Conservation (phyloP, 495 filamentous ascomycete genomes). For the Penicillium paradoxum region DNA sequence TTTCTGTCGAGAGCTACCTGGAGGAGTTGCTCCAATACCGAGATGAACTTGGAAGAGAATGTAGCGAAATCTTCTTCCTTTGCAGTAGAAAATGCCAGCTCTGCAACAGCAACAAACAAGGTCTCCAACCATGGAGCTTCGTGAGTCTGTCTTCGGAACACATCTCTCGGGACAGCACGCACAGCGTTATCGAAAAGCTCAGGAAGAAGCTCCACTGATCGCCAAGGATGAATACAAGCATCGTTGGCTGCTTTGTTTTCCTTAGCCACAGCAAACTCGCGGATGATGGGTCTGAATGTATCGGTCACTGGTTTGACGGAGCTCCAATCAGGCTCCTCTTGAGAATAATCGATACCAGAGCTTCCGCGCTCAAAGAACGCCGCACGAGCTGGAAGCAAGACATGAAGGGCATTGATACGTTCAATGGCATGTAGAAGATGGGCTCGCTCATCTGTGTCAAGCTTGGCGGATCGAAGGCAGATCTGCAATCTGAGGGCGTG, state of each 20-base stretch:
- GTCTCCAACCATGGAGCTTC: slow-evolving; percentile 64
- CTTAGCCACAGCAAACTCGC: slow-evolving; percentile 17
- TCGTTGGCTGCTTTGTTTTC: slow-evolving; percentile 1
- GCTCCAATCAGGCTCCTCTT: slow-evolving; percentile 42
- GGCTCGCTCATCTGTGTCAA: slow-evolving; percentile 37
- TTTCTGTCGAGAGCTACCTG: slow-evolving; percentile 38
- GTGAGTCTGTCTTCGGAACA: slow-evolving; percentile 50
- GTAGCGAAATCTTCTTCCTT: slow-evolving; percentile 29
- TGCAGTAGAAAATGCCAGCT: slow-evolving; percentile 39
- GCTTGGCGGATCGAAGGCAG: slow-evolving; percentile 28
- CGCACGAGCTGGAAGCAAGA: slow-evolving; percentile 62
- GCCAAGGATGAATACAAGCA: slow-evolving; percentile 25
- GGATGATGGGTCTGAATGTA: slow-evolving; percentile 37
- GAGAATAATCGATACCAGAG: slow-evolving; percentile 43
- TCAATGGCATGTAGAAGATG: slow-evolving; percentile 48
- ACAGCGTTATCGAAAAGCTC: slow-evolving; percentile 45
- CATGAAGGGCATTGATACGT: slow-evolving; percentile 60
- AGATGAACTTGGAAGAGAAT: slow-evolving; percentile 32
- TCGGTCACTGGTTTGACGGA: slow-evolving; percentile 41
- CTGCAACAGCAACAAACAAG: slow-evolving; percentile 54
- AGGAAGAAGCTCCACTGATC: slow-evolving; percentile 24
- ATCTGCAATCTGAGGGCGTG: slow-evolving; percentile 37
- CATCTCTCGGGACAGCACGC: slow-evolving; percentile 47
- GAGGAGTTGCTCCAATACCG: slow-evolving; percentile 37
- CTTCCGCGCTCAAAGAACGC: slow-evolving; percentile 46